Percentiles rank a stretch among this genome's conserved stretches.
Conservation (phyloP, 768 basidiomycete genomes). For the Boletus speciosus region DNA sequence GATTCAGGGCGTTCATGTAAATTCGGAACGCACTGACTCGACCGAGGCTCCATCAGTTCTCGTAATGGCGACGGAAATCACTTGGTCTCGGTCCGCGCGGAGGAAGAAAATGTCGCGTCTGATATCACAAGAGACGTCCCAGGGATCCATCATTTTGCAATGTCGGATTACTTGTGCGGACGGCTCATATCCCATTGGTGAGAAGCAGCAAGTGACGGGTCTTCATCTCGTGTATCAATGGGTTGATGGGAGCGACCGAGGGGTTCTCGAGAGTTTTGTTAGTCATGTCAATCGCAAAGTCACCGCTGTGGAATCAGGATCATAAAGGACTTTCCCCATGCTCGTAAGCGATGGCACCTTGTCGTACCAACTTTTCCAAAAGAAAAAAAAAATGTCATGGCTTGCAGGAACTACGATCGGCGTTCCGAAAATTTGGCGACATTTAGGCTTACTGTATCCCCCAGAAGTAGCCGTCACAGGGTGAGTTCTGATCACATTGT, state of each 20-base stretch:
- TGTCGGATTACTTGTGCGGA: conserved; percentile 26
- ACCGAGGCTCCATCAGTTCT: conserved; percentile 16
- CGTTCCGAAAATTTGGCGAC: too few species aligned
- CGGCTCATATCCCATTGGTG: conserved; percentile 11
- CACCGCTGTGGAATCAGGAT: neutral
- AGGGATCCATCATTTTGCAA: conserved; percentile 12
- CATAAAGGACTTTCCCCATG: neutral
- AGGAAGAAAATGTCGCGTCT: conserved; percentile 37
- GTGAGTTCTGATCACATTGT: too few species aligned
- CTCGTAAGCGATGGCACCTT: neutral
- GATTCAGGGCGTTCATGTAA: conserved; percentile 30
- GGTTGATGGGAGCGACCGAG: conserved; percentile 56
- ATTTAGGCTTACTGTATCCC: too few species aligned
- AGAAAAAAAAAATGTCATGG: too few species aligned
- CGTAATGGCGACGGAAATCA: conserved; percentile 38
- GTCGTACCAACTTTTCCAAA: too few species aligned
- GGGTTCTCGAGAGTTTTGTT: conserved; percentile 62
- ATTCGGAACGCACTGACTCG: neutral
- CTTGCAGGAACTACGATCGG: too few species aligned
- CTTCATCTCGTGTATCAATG: conserved; percentile 48
- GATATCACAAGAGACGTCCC: neutral
- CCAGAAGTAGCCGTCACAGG: too few species aligned
- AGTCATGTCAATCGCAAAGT: conserved; percentile 61
- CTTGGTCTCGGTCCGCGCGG: conserved; percentile 70
- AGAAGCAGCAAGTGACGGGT: conserved; percentile 4